Base-by-base conservation (phyloP, 306 rosid genomes). In the peach (Prunus persica) region DNA sequence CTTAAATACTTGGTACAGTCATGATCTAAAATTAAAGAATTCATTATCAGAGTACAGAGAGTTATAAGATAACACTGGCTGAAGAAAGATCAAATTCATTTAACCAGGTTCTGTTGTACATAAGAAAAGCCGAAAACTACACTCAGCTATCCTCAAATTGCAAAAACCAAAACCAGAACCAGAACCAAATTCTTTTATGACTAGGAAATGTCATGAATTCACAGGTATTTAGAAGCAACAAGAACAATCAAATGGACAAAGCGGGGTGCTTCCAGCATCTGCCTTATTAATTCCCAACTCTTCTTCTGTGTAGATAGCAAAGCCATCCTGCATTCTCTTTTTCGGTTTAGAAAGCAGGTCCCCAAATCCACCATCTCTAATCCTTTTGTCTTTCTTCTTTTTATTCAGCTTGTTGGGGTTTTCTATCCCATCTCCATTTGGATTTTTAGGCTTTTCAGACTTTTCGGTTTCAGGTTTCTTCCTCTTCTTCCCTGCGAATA, bases 161-260 rank as follows among this genome's bases (percentile, higher is more conserved):
- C 43, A 52, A 52, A 6, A 25, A 0, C n/a, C 6, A 10, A 69
- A 30, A 38, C 43, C 43, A 1, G 43, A 38, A 7, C 43, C 43
- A 38, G 8, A 38, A 6, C 43, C 43, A 38, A 38, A 38, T 38
- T 38, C 50, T 43, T 30, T 11, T 19, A 52, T 5, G n/a, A 41
- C 14, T 19, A 2, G 19, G 19, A 52, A 70, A 18, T 41, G 30
- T 55, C 34, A 19, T 4, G 18, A 25, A 71, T 22, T 32, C 34
- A 68, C 64, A 68, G 38, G 67, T 34, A 67, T 81, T 89, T 81
- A 91, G 74, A 89, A 93, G 89, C 97, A 93, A 79, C 97, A 93
- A 64, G 89, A 81, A 67, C 98, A 93, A 82, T 93, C 97, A 81
- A 93, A 93, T 56, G 98, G 98, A 73, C 95, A 93, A 38, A 91